Evolutionary conservation across 1,284 basidiomycete genomes (phyloP), one percentile per base, ranked within the genome.

Genomic region (Termitomyces sp.): DNA sequence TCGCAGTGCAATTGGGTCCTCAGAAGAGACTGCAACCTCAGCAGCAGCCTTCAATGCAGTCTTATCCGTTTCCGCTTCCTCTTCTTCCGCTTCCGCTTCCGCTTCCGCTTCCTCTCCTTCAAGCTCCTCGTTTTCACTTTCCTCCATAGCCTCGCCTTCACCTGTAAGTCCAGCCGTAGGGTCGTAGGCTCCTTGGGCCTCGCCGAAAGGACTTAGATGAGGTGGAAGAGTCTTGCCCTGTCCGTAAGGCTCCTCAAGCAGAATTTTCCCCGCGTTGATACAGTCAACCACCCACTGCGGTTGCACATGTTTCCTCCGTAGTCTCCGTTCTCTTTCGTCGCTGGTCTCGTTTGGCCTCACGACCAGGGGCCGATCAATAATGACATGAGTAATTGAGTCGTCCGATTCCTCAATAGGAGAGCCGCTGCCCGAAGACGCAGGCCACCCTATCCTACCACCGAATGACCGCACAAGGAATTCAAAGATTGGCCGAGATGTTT

Each of bases 261-360:
- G 78, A 54, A 98, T 80, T 68, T 82, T 92, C 17, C 86, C 84
- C 21, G 86, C 82, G 70, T 99, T 99, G 66, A 97, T 86, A 67
- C 91, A 97, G 72, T 99, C 97, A 34, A 95, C 91, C 28, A 98
- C 83, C 96, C 97, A 99, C 71, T 99, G 97, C 15, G 97, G 97
- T 72, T 99, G 97, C 8, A 99, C 82, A 72, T 91, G 93, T 64
- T 92, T 92, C 63, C 95, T 81, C 67, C 85, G 83, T 50, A 79
- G 71, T 30, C 84, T 78, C 46, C 80, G 78, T 64, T 86, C 82
- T 60, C 81, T 77, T 63, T 88, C 82, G 54, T 81, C 82, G 47
- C 78, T 68, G 2, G 80, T 78, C 66, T 84, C 83, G 48, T 77
- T 70, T 28, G 67, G 62, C 60, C 64, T 77, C 65, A 76, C 79